Evolutionary conservation across 2,329 filamentous ascomycete genomes (phyloP).

Genomic region (Xylariales sp.): DNA sequence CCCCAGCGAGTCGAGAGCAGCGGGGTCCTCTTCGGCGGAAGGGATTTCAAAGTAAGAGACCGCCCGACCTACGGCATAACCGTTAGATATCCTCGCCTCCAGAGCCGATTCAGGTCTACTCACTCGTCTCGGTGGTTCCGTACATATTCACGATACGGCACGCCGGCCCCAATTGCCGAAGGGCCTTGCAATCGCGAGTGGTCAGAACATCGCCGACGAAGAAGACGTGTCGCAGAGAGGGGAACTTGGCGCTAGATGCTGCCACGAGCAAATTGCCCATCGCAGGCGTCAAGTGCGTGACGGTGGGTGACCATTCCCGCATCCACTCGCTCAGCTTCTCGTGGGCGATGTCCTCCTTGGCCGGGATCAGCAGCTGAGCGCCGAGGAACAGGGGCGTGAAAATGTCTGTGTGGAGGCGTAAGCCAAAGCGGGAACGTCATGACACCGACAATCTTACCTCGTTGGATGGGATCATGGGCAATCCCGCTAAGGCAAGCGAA

Average conservation of each 20-base stretch:
- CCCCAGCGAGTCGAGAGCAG: constrained; percentile 56
- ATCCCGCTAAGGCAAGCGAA: constrained; percentile 91
- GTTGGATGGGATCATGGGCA: constrained; percentile 76
- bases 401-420: constrained; percentile 65
- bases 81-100: too few relatives aligned
- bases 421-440: too few relatives aligned
- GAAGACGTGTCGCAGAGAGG: constrained; percentile 80
- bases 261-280: constrained; percentile 97
- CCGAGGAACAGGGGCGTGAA: constrained; percentile 92
- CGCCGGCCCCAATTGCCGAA: constrained; percentile 76
- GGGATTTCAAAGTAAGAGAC: too few relatives aligned
- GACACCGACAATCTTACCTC: constrained; percentile 41
- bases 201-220: constrained; percentile 94
- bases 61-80: too few relatives aligned
- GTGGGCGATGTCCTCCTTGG: constrained; percentile 85
- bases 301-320: constrained; percentile 76
- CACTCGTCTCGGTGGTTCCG: constrained; percentile 77
- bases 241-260: constrained; percentile 80
- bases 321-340: constrained; percentile 93
- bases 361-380: constrained; percentile 80
- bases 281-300: constrained; percentile 91
- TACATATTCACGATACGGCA: constrained; percentile 56
- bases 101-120: too few relatives aligned
- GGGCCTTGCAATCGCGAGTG: constrained; percentile 79
- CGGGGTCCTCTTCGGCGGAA: constrained; percentile 65